These are phyloP conservation scores for Cyberlindnera xishuangbannaensis DNA, from an alignment of 805 yeast species.

Conservation along the genomic window DNA sequence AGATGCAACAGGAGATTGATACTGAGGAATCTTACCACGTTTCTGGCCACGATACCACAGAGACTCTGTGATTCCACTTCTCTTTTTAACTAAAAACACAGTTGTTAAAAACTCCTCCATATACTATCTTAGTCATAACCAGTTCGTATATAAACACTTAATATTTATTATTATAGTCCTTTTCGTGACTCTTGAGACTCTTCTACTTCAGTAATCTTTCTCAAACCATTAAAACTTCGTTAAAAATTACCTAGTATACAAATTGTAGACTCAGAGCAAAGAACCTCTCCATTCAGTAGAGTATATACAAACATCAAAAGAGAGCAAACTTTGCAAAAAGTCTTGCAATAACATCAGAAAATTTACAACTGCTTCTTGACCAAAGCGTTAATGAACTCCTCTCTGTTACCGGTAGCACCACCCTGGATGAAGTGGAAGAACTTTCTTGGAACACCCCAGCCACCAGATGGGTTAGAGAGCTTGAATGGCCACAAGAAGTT, in stretches of 20 bases:
- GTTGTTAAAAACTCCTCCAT: no score
- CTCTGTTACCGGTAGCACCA: conserved; percentile 99
- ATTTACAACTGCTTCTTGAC: conserved; percentile 46
- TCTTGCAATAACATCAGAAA: conserved; percentile 5
- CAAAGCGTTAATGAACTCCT: conserved; percentile 89
- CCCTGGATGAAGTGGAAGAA: conserved; percentile 96
- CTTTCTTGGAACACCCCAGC: conserved; percentile 96
- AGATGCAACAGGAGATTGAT: conserved; percentile 2
- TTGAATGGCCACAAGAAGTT: conserved; percentile 98
- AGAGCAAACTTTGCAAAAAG: conserved; percentile 5
- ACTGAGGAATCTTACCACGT: conserved; percentile 5
- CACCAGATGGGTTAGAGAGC: conserved; percentile 95
- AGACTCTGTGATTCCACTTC: no score
- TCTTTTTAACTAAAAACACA: no score
- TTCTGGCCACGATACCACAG: no score
- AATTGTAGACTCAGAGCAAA: no score
- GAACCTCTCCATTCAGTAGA: background rate
- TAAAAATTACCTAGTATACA: no score
- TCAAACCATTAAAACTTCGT: no score
- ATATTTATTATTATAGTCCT: no score
- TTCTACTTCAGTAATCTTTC: no score
- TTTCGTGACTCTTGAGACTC: no score
- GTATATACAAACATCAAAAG: conserved; percentile 1
- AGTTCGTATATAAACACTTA: no score
- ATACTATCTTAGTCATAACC: no score